Percentiles rank a stretch among this genome's conserved stretches.
Conservation (phyloP, 257 asterid genomes). For the Asclepias syriaca region DNA sequence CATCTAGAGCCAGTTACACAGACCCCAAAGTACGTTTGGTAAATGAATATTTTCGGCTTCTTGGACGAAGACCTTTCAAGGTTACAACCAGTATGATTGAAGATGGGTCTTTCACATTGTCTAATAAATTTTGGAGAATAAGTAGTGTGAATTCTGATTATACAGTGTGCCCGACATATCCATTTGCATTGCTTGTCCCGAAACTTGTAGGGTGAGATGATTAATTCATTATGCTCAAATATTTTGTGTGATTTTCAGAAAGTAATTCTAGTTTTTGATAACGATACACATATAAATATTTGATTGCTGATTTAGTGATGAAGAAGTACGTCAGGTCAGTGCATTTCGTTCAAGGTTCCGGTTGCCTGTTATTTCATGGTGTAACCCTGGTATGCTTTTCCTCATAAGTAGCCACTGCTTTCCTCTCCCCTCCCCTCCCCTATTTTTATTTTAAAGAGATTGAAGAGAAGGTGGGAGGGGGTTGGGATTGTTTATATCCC, state of each 20-base stretch:
- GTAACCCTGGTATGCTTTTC: slow-evolving; percentile 60
- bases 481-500: not conserved
- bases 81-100: slow-evolving; percentile 58
- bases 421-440: not conserved
- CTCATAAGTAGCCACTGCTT: not conserved
- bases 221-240: slow-evolving; percentile 8
- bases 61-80: slow-evolving; percentile 52
- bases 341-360: slow-evolving; percentile 86
- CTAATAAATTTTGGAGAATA: slow-evolving; percentile 90
- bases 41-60: slow-evolving; percentile 88
- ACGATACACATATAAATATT: slow-evolving; percentile 27
- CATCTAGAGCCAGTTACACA: slow-evolving; percentile 48
- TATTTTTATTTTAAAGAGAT: not conserved
- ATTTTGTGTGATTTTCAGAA: slow-evolving; percentile 13
- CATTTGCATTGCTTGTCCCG: slow-evolving; percentile 93
- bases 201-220: slow-evolving; percentile 63
- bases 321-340: slow-evolving; percentile 77
- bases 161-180: slow-evolving; percentile 77
- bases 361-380: slow-evolving; percentile 92
- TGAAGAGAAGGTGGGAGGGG: not conserved
- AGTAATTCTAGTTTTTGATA: slow-evolving; percentile 16
- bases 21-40: slow-evolving; percentile 73
- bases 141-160: slow-evolving; percentile 67
- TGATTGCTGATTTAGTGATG: slow-evolving; percentile 55
- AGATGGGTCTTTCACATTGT: slow-evolving; percentile 69